These are phyloP conservation scores for Logfia minima DNA, from an alignment of 129 eudicot species.

Conservation along the genomic window DNA sequence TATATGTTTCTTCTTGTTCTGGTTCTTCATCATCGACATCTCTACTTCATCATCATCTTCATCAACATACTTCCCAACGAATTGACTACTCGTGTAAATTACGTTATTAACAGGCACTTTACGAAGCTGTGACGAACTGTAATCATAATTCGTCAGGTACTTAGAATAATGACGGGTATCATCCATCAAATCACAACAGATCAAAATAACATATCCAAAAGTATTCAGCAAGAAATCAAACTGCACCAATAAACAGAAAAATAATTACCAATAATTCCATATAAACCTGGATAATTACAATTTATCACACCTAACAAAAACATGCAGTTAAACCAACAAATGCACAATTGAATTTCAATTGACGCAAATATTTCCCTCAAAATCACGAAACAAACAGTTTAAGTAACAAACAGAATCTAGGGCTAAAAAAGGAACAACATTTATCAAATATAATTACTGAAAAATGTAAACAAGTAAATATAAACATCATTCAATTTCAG, in stretches of 20 bases:
- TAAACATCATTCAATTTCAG: neutral
- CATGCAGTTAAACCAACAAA: neutral
- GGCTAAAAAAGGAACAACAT: neutral
- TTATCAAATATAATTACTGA: neutral
- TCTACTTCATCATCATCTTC: conserved; percentile 47
- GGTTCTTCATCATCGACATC: conserved; percentile 38
- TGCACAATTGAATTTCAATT: neutral
- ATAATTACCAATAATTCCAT: neutral
- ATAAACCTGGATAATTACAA: conserved; percentile 11
- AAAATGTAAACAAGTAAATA: neutral
- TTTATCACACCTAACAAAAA: conserved; percentile 2
- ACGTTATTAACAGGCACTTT: conserved; percentile 30
- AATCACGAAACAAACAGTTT: neutral
- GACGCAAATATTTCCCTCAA: neutral
- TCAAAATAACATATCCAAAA: conserved; percentile 7
- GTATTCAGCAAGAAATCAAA: conserved; percentile 16
- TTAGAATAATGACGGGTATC: conserved; percentile 47
- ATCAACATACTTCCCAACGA: conserved; percentile 33
- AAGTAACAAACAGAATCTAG: neutral
- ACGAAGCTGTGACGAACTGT: conserved; percentile 7
- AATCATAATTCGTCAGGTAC: conserved; percentile 41
- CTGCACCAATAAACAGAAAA: conserved; percentile 12
- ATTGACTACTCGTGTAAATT: conserved; percentile 32
- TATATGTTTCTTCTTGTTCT: conserved; percentile 30
- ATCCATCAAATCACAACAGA: conserved; percentile 49